Conservation (phyloP, 306 rosid species). For the Quercus rubra region DNA sequence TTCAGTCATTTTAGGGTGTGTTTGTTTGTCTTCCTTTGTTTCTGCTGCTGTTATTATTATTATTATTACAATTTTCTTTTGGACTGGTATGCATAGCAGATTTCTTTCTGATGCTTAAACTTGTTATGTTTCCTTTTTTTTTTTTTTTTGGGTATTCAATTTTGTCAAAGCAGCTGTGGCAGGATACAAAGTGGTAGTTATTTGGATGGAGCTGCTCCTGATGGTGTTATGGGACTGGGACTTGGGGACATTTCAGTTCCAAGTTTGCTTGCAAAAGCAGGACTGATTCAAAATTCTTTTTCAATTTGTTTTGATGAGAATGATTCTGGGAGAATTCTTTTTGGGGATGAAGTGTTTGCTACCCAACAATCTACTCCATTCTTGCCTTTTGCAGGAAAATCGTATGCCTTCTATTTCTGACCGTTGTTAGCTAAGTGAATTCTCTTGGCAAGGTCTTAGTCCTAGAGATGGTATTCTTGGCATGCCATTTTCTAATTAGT, state of each 20-base stretch:
- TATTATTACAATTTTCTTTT: neutral
- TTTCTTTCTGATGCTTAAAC: neutral
- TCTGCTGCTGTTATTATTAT: neutral
- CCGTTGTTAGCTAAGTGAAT: neutral
- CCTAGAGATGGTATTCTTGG: conserved; percentile 10
- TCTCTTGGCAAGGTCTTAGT: neutral
- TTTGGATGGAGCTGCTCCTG: conserved; percentile 65
- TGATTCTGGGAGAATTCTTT: conserved; percentile 60
- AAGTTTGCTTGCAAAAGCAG: conserved; percentile 56
- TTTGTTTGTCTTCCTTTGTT: neutral
- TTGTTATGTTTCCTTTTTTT: neutral
- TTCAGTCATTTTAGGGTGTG: conserved; percentile 69
- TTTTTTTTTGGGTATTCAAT: neutral
- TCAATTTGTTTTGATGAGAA: conserved; percentile 52
- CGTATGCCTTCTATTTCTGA: conserved; percentile 32
- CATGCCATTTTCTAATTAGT: conserved; percentile 11
- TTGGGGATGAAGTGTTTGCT: conserved; percentile 54
- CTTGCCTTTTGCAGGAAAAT: conserved; percentile 34
- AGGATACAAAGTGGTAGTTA: conserved; percentile 56
- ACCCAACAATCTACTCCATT: conserved; percentile 53
- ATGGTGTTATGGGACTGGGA: conserved; percentile 73
- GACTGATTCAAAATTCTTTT: conserved; percentile 50
- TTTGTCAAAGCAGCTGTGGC: conserved; percentile 51
- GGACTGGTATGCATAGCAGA: neutral
- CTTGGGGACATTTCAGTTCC: conserved; percentile 62